Percentiles rank a stretch among this genome's conserved stretches.
These are phyloP conservation scores for Acrodontium crateriforme DNA, from an alignment of 2,329 filamentous ascomycete genomes.

Conservation along the genomic window DNA sequence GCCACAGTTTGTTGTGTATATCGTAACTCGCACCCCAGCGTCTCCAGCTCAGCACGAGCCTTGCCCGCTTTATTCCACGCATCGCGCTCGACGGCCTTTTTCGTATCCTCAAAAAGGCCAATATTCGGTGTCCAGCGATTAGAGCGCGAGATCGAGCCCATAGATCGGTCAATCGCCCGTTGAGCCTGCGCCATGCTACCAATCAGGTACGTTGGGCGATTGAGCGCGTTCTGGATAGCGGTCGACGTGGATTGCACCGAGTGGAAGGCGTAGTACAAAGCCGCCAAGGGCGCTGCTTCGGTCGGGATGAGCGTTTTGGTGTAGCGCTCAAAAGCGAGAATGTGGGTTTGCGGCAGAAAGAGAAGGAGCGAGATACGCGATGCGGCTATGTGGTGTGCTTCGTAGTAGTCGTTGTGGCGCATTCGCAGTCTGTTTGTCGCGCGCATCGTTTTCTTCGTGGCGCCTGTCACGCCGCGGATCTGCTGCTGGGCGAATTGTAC, in stretches of 20 bases:
- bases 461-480: constrained; percentile 69
- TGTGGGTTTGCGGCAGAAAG: constrained; percentile 56
- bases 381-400: constrained; percentile 44
- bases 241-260: constrained; percentile 74
- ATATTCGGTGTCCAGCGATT: constrained; percentile 60
- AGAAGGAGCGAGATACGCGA: constrained; percentile 40
- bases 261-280: constrained; percentile 62
- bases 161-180: constrained; percentile 64
- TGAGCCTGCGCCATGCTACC: constrained; percentile 59
- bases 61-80: constrained; percentile 66
- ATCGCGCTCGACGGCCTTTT: constrained; percentile 69
- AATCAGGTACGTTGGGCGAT: constrained; percentile 66
- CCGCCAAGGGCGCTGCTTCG: constrained; percentile 58
- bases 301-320: constrained; percentile 49
- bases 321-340: constrained; percentile 59
- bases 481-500: constrained; percentile 82
- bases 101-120: constrained; percentile 71
- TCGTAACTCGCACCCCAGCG: constrained; percentile 65
- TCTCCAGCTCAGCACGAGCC: constrained; percentile 54
- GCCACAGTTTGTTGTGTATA: constrained; percentile 93
- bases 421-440: constrained; percentile 62
- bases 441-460: constrained; percentile 69
- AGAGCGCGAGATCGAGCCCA: constrained; percentile 57
- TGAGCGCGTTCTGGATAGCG: constrained; percentile 65
- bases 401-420: constrained; percentile 51